Evolutionary conservation across 164 flowering plant species (phyloP).

Genomic region (Stephania japonica): DNA sequence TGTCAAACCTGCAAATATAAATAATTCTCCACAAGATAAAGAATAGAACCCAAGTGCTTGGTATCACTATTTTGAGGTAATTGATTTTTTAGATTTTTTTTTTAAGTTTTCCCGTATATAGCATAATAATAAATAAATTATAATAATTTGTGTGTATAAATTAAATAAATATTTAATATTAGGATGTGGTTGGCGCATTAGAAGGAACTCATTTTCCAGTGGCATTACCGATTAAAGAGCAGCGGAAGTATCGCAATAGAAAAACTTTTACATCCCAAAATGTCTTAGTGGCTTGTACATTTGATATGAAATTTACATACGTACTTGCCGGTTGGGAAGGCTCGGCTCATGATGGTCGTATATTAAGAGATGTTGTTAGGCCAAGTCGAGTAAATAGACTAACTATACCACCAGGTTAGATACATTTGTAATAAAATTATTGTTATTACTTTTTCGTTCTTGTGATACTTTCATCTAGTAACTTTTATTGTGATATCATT

Average conservation of each 20-base stretch:
- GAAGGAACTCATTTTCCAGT: not conserved
- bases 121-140: no score
- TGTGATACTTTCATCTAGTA: no score
- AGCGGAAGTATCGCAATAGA: not conserved
- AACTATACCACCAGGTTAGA: not conserved
- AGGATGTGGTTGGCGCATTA: not conserved
- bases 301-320: not conserved
- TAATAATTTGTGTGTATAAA: no score
- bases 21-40: not conserved
- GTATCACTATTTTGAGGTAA: not conserved
- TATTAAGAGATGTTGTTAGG: not conserved
- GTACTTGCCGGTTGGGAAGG: not conserved
- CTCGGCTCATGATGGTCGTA: not conserved
- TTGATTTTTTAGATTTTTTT: no score
- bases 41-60: not conserved
- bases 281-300: not conserved
- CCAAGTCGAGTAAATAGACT: not conserved
- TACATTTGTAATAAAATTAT: no score
- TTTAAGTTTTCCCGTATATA: no score
- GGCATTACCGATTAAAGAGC: not conserved
- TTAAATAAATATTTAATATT: no score
- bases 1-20: not conserved
- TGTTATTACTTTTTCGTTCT: no score
- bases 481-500: no score
- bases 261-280: not conserved